Conservation (phyloP, 2,329 filamentous ascomycete species). For the Exophiala viscosa region DNA sequence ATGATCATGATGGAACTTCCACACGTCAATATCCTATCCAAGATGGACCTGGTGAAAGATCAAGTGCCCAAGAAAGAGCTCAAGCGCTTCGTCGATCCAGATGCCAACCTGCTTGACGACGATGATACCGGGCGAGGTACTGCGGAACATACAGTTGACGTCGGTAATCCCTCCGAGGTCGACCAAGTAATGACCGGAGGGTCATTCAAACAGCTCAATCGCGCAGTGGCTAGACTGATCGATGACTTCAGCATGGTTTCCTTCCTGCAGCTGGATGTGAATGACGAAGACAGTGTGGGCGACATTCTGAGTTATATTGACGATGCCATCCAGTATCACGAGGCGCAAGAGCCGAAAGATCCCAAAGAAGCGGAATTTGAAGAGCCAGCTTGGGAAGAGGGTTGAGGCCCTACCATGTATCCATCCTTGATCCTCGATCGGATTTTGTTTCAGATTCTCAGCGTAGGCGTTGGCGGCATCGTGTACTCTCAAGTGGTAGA, state of each 20-base stretch:
- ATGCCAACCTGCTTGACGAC: slow-evolving; percentile 76
- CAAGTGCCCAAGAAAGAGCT: slow-evolving; percentile 83
- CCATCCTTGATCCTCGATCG: too few species aligned
- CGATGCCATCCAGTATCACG: slow-evolving; percentile 88
- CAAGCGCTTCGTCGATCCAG: slow-evolving; percentile 85
- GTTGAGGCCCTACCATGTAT: slow-evolving; percentile 5
- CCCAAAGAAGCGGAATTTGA: slow-evolving; percentile 61
- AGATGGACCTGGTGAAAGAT: slow-evolving; percentile 95
- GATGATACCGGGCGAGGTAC: slow-evolving; percentile 59
- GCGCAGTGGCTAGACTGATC: slow-evolving; percentile 83
- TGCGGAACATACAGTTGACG: slow-evolving; percentile 51
- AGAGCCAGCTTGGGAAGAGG: slow-evolving; percentile 50
- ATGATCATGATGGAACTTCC: slow-evolving; percentile 99
- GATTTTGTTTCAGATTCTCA: slow-evolving; percentile 6
- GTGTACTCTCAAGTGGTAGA: background rate
- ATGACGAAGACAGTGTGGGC: slow-evolving; percentile 86
- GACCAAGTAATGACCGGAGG: slow-evolving; percentile 73
- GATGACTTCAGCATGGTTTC: slow-evolving; percentile 98
- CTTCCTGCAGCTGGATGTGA: slow-evolving; percentile 82
- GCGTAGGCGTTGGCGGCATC: slow-evolving; percentile 25
- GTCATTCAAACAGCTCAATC: slow-evolving; percentile 78
- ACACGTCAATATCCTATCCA: slow-evolving; percentile 92
- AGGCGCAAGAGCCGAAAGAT: slow-evolving; percentile 87
- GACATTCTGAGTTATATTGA: slow-evolving; percentile 87
- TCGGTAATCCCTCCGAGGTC: slow-evolving; percentile 53